Evolutionary conservation across 768 basidiomycete genomes (phyloP).

Genomic region (Mycena filopes): DNA sequence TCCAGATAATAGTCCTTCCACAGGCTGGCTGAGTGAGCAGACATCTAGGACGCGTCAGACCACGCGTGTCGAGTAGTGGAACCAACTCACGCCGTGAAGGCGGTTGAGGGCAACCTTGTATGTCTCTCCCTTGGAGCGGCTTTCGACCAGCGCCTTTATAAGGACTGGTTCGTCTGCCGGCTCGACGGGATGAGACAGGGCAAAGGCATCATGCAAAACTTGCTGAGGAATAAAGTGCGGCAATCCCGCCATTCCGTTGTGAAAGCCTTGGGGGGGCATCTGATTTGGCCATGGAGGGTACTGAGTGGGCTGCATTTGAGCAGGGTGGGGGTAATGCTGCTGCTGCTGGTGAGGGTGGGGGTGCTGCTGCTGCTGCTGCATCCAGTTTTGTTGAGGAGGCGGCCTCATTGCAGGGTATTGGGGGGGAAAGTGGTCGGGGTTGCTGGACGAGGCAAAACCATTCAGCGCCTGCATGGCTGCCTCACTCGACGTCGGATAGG

Average conservation of each 20-base stretch:
- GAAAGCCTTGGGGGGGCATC: slow-evolving; percentile 39
- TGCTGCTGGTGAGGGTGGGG: slow-evolving; percentile 43
- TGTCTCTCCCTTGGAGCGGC: slow-evolving; percentile 54
- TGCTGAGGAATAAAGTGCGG: slow-evolving; percentile 60
- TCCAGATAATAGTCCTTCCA: slow-evolving; percentile 89
- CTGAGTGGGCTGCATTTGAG: slow-evolving; percentile 47
- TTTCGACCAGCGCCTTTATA: slow-evolving; percentile 57
- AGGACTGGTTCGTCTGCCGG: slow-evolving; percentile 69
- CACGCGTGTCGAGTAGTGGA: neutral
- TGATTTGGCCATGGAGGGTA: slow-evolving; percentile 48
- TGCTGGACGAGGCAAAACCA: neutral
- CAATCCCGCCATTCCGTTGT: slow-evolving; percentile 31
- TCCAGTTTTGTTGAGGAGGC: slow-evolving; percentile 28
- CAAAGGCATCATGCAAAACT: slow-evolving; percentile 65
- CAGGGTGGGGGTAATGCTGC: slow-evolving; percentile 39
- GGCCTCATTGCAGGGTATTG: slow-evolving; percentile 6
- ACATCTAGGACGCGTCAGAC: slow-evolving; percentile 47
- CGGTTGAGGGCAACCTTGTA: slow-evolving; percentile 76
- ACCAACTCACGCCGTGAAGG: slow-evolving; percentile 67
- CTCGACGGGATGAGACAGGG: slow-evolving; percentile 63
- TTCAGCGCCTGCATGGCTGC: slow-evolving; percentile 9
- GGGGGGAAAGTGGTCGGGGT: slow-evolving; percentile 6
- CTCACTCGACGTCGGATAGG: neutral
- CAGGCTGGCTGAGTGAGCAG: slow-evolving; percentile 64
- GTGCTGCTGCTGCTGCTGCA: slow-evolving; percentile 30